Conservation (phyloP, 352 stramenopile genomes). For the Globisporangium mamillatum region DNA sequence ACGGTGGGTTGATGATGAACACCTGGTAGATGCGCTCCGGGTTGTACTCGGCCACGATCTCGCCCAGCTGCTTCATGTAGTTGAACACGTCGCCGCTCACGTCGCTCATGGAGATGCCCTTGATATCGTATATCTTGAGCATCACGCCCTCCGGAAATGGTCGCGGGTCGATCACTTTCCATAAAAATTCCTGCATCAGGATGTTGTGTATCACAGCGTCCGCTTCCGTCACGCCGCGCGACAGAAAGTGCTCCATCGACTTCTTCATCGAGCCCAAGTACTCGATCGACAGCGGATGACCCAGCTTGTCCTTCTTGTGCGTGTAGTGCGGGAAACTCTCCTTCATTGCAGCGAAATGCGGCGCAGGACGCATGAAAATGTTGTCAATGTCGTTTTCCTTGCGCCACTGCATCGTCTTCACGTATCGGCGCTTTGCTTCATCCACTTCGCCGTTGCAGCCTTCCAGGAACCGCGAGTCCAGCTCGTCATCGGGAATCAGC, state of each 20-base stretch:
- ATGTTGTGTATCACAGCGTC: conserved; percentile 66
- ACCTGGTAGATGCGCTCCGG: conserved; percentile 69
- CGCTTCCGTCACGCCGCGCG: conserved; percentile 48
- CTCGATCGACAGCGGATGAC: conserved; percentile 56
- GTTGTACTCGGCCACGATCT: conserved; percentile 67
- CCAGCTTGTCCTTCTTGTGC: conserved; percentile 67
- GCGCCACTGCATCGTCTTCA: conserved; percentile 58
- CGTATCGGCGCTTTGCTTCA: conserved; percentile 62
- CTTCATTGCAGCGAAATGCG: conserved; percentile 64
- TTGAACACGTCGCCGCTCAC: conserved; percentile 63
- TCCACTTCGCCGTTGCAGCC: conserved; percentile 68
- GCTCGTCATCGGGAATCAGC: conserved; percentile 30
- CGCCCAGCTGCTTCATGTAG: conserved; percentile 66
- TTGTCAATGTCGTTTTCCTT: conserved; percentile 67
- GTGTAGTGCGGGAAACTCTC: conserved; percentile 53
- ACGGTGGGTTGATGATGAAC: conserved; percentile 70
- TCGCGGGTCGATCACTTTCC: conserved; percentile 60
- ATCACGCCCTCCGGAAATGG: conserved; percentile 58
- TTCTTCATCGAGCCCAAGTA: conserved; percentile 62
- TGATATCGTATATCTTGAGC: conserved; percentile 74
- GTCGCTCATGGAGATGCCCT: conserved; percentile 74
- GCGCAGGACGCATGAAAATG: conserved; percentile 55
- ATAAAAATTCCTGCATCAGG: conserved; percentile 68
- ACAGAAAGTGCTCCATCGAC: conserved; percentile 51
- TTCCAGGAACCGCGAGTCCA: conserved; percentile 60